Base-by-base conservation (phyloP, 495 filamentous ascomycete genomes). In the Astrocystis sublimbata region DNA sequence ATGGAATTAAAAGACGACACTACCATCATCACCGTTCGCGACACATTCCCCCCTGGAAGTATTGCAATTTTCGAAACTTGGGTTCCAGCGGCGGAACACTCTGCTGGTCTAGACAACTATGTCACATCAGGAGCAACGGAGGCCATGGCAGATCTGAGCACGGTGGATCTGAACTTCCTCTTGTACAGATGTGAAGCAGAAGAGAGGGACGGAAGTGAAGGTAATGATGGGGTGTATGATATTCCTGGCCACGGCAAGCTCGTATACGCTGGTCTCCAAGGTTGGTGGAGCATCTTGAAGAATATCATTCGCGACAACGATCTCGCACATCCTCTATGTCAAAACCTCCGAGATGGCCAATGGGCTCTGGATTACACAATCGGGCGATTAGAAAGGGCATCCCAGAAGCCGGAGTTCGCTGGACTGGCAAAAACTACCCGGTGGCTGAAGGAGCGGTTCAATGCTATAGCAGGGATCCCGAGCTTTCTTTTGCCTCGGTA, bases 61-160 rank as follows among this genome's bases (percentile, higher is more conserved):
- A 94, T 98, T 63, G 92, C 96, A 21, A 76, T 99, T 2, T 96
- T 97, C 63, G 91, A 98, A 77, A 99, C 96, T 0, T 96, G 88
- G 87, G 93, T 98, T 51, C 92, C 92, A 5, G 83, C 82, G 7
- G 88, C 89, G 4, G 90, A 96, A 63, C 89, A 93, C 68, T 85
- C 87, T 1, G 79, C 85, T 30, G 92, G 91, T 15, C 78, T 97
- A 15, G 93, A 96, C 68, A 86, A 83, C 47, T 94, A 88, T 70
- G 86, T 96, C 38, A 92, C 89, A 2, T 87, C 85, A 43, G 92
- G 92, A 24, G 93, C 89, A 6, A 86, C 89, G 65, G 83, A 88
- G 8, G 93, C 92, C 0, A 94, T 97, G 75, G 79, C 83, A 6
- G 82, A 86, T 19, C 77, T 91, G 19, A 83, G 82, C 65, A 77